Base-by-base conservation (phyloP, 2,329 filamentous ascomycete genomes). In the Trichoderma cornu-damae region DNA sequence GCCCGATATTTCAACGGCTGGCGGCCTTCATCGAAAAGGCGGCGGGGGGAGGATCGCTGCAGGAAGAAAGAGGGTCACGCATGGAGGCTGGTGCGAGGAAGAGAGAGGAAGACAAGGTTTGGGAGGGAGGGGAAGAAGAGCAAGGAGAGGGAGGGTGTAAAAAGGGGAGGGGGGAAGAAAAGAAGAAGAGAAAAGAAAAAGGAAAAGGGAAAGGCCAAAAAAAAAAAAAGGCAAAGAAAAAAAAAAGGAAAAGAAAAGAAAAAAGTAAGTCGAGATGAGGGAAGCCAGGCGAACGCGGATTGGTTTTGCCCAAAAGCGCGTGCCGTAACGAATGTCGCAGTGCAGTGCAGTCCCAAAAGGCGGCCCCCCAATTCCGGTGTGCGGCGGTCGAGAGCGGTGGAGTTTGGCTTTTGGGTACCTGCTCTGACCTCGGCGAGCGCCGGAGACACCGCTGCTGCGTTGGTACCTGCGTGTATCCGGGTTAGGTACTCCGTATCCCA, bases 331-430 rank as follows among this genome's bases (percentile, higher is more conserved):
- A n/a, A n/a, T n/a, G n/a, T n/a, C n/a, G n/a, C n/a, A n/a, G n/a
- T 40, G 40, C 24, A 34, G 32, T 43, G 42, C 47, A 37, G 30
- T 43, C 40, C 46, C n/a, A n/a, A n/a, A n/a, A n/a, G n/a, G n/a
- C n/a, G n/a, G n/a, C n/a, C n/a, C n/a, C n/a, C 46, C 54, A 51
- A 57, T 57, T 57, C 54, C 54, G 37, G 54, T 43, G 54, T 37
- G 44, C 30, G n/a, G n/a, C 30, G 34, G 38, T 28, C 32, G 22
- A 48, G 22, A 14, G 40, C 42, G 28, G 54, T 57, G 54, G 54
- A 57, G 54, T 49, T 57, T 34, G 32, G n/a, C n/a, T 40, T 40
- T 48, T 40, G 43, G 52, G 34, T 48, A 20, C 42, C 52, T 22
- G 22, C n/a, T 6, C 18, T 14, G 46, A n/a, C n/a, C n/a, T n/a